phyloP scores from a whole-genome alignment of 441 rosid genomes.

The Kokia cookei region DNA sequence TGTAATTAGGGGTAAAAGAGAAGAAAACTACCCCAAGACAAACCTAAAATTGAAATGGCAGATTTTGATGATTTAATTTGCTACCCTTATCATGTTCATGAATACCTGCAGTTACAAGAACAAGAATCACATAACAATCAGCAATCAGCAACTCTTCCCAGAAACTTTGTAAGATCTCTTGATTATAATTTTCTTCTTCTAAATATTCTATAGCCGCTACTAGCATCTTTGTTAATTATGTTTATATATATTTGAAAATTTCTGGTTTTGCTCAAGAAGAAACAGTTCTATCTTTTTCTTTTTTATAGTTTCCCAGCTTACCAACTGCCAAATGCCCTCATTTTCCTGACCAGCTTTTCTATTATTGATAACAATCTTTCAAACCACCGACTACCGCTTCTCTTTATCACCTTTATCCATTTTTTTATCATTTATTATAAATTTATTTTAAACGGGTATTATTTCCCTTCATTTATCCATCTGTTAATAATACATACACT shows the following conservation, averaged over 20 bases:
- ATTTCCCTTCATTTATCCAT: neutral
- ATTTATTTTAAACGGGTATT: neutral
- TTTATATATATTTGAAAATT: neutral
- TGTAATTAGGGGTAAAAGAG: too few relatives aligned
- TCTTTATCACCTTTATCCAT: neutral
- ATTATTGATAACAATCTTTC: neutral
- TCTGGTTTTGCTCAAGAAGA: too few relatives aligned
- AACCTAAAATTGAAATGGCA: slow-evolving; percentile 10
- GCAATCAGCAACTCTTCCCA: slow-evolving; percentile 15
- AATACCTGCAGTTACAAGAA: slow-evolving; percentile 8
- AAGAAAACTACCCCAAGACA: neutral
- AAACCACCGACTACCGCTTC: slow-evolving; percentile 2
- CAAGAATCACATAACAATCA: slow-evolving; percentile 16
- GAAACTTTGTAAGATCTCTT: slow-evolving; percentile 18
- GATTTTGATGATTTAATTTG: slow-evolving; percentile 22
- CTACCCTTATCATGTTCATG: slow-evolving; percentile 20
- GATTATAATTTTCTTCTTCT: neutral
- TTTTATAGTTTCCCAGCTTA: neutral
- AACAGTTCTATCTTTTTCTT: neutral
- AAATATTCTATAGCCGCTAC: neutral
- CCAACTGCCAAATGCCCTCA: slow-evolving; percentile 8
- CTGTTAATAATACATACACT: neutral
- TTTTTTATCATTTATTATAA: neutral
- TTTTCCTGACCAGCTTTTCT: slow-evolving; percentile 13
- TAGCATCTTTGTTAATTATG: neutral